Conservation (phyloP, 2,329 filamentous ascomycete genomes). For the Beauveria brongniartii region DNA sequence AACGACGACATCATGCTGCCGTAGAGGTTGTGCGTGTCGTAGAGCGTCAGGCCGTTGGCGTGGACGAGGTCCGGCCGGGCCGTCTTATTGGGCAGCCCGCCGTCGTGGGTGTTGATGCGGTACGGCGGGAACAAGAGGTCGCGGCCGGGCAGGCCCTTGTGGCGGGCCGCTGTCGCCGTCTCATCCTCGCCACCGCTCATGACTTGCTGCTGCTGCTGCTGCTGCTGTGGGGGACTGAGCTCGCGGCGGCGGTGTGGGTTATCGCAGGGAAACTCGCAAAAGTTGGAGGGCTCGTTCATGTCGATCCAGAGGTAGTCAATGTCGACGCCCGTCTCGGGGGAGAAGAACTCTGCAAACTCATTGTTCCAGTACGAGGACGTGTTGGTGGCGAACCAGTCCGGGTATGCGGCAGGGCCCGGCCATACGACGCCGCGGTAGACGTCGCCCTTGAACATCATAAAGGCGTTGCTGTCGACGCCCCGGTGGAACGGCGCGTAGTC, state of each 20-base stretch:
- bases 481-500: constrained; percentile 36
- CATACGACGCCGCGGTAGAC: constrained; percentile 62
- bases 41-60: constrained; percentile 57
- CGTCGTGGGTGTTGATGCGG: constrained; percentile 22
- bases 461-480: constrained; percentile 36
- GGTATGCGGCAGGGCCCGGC: constrained; percentile 63
- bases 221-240: background rate
- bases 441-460: constrained; percentile 44
- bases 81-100: constrained; percentile 47
- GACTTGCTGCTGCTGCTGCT: background rate
- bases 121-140: constrained; percentile 17
- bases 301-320: constrained; percentile 74
- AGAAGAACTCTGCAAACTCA: constrained; percentile 59
- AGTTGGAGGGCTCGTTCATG: constrained; percentile 40
- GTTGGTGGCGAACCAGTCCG: constrained; percentile 66
- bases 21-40: constrained; percentile 72
- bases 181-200: background rate
- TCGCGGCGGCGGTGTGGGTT: constrained; percentile 49
- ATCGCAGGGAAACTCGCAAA: constrained; percentile 31
- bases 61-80: constrained; percentile 62
- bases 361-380: constrained; percentile 60
- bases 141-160: constrained; percentile 15
- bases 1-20: constrained; percentile 66
- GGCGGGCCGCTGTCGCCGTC: constrained; percentile 7
- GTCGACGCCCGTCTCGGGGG: constrained; percentile 54